A percentile compares a stretch with the other conserved stretches of the same genome.
Conservation (phyloP, 164 flowering plant genomes). For the Vitis rotundifolia region DNA sequence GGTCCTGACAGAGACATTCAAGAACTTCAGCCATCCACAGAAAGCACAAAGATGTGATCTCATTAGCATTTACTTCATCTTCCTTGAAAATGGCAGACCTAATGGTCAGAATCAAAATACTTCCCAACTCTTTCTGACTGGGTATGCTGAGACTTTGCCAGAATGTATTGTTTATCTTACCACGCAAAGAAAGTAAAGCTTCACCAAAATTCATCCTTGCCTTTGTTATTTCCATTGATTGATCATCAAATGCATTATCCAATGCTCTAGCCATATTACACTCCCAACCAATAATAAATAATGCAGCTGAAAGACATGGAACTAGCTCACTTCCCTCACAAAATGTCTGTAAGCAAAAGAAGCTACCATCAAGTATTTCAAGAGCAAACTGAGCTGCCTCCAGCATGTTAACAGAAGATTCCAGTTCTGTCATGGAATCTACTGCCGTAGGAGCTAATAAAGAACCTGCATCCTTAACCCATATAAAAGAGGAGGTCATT, state of each 20-base stretch:
- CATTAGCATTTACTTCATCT: constrained; percentile 23
- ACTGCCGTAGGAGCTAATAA: constrained; percentile 24
- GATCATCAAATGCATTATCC: constrained; percentile 24
- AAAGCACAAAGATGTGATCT: constrained; percentile 51
- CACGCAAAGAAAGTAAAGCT: constrained; percentile 41
- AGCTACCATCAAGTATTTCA: constrained; percentile 64
- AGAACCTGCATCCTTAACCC: constrained; percentile 51
- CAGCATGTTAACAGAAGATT: constrained; percentile 26
- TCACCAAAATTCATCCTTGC: constrained; percentile 44
- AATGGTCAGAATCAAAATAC: constrained; percentile 51
- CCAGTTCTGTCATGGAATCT: constrained; percentile 12
- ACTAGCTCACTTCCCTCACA: constrained; percentile 44
- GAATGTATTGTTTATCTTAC: constrained; percentile 40
- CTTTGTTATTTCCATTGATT: constrained; percentile 14
- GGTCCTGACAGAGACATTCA: constrained; percentile 42
- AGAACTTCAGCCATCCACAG: constrained; percentile 62
- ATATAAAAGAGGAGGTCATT: constrained; percentile 54
- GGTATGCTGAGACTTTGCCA: constrained; percentile 36
- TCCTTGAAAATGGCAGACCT: constrained; percentile 50
- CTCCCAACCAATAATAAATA: constrained; percentile 77
- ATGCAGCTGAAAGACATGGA: constrained; percentile 55
- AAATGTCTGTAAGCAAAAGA: constrained; percentile 47
- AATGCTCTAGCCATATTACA: constrained; percentile 29
- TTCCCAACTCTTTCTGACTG: constrained; percentile 30
- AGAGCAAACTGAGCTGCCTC: constrained; percentile 68